These are phyloP conservation scores for Flaveria floridana DNA, from an alignment of 140 eudicot genomes.

Conservation along the genomic window DNA sequence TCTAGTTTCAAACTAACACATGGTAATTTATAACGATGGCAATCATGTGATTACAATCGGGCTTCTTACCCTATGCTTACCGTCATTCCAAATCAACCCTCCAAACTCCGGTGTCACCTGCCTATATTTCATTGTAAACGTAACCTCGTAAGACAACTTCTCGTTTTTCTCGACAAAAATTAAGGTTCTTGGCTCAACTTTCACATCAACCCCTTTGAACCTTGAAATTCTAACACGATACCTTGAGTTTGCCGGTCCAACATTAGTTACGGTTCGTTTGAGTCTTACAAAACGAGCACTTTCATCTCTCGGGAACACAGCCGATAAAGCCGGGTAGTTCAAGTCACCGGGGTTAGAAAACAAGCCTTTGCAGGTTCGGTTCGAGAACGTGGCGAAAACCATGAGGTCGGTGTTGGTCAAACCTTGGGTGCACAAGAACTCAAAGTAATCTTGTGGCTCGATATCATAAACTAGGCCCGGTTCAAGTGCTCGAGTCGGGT, in stretches of 20 bases:
- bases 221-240: slow-evolving; percentile 67
- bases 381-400: slow-evolving; percentile 59
- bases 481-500: slow-evolving; percentile 68
- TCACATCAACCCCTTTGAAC: slow-evolving; percentile 59
- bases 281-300: slow-evolving; percentile 37
- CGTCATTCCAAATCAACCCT: slow-evolving; percentile 78
- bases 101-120: slow-evolving; percentile 69
- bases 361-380: slow-evolving; percentile 50
- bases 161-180: slow-evolving; percentile 46
- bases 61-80: slow-evolving; percentile 72
- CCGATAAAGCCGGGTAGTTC: slow-evolving; percentile 89
- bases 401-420: slow-evolving; percentile 48
- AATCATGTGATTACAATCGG: slow-evolving; percentile 72
- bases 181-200: slow-evolving; percentile 64
- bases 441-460: slow-evolving; percentile 66
- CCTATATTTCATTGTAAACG: slow-evolving; percentile 43
- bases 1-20: not conserved
- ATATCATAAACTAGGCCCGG: slow-evolving; percentile 87
- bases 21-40: slow-evolving; percentile 46
- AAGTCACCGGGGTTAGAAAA: slow-evolving; percentile 56
- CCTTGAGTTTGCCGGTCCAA: slow-evolving; percentile 54
- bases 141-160: slow-evolving; percentile 67
- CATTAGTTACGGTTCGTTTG: slow-evolving; percentile 72
- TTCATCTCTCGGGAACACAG: slow-evolving; percentile 48
- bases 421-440: slow-evolving; percentile 73